Conservation (phyloP, 1,284 basidiomycete species). For the Paramarasmius palmivorus region DNA sequence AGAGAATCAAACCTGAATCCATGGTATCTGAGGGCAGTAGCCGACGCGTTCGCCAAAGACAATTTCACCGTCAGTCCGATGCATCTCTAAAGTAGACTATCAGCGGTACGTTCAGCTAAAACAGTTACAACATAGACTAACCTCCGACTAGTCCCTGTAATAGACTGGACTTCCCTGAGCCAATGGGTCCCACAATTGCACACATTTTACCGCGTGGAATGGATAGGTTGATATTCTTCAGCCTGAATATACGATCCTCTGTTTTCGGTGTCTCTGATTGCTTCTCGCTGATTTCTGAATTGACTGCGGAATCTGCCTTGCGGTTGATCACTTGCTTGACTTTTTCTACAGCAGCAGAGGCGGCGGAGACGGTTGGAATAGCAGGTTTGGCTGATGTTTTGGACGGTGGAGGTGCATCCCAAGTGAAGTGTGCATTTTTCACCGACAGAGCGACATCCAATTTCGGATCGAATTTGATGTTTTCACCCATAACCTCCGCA, state of each 20-base stretch:
- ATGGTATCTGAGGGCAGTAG: conserved; percentile 85
- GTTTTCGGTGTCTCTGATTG: not conserved
- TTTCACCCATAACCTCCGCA: not conserved
- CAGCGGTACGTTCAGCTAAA: not conserved
- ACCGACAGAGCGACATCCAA: conserved; percentile 1
- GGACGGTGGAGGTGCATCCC: not conserved
- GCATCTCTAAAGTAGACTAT: conserved; percentile 54
- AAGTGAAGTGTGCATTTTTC: not conserved
- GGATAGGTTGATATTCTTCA: conserved; percentile 3
- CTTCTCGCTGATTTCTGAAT: not conserved
- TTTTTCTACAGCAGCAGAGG: not conserved
- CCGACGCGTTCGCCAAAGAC: conserved; percentile 73
- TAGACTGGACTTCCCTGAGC: not conserved
- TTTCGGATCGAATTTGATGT: not conserved
- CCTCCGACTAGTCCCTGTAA: conserved; percentile 4
- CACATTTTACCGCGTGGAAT: not conserved
- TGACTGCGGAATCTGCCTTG: not conserved
- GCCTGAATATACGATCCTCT: conserved; percentile 1
- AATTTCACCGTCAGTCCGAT: conserved; percentile 58
- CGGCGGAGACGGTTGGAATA: not conserved
- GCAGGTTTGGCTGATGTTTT: not conserved
- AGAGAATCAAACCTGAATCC: conserved; percentile 71
- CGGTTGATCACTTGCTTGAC: not conserved
- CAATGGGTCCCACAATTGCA: not conserved
- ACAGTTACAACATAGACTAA: not conserved